Evolutionary conservation across 306 rosid genomes (phyloP).

Genomic region (Adenanthera pavonina): DNA sequence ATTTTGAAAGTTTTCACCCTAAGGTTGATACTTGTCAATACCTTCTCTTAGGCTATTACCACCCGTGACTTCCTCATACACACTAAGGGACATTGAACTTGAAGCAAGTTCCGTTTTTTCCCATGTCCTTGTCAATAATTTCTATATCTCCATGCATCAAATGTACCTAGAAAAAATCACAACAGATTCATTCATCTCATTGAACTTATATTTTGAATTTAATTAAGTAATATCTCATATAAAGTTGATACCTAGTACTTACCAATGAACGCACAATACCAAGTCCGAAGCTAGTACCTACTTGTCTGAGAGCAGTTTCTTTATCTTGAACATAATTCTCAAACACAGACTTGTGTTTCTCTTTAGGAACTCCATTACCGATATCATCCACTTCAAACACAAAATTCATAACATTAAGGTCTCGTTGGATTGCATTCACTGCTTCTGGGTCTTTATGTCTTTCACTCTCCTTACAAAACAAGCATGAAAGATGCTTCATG

Average conservation of each 20-base stretch:
- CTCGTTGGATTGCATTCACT: constrained; percentile 34
- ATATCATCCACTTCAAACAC: constrained; percentile 83
- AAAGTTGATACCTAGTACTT: background rate
- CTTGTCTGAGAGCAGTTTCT: constrained; percentile 59
- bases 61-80: constrained; percentile 32
- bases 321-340: constrained; percentile 82
- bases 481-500: constrained; percentile 32
- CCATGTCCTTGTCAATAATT: constrained; percentile 69
- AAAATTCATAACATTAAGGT: constrained; percentile 58
- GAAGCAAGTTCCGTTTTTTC: constrained; percentile 72
- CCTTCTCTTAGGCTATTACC: constrained; percentile 39
- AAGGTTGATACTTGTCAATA: constrained; percentile 24
- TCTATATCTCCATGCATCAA: constrained; percentile 84
- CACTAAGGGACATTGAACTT: constrained; percentile 64
- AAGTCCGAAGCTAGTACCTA: constrained; percentile 89
- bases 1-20: background rate
- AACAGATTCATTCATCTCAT: background rate
- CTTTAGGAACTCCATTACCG: constrained; percentile 86
- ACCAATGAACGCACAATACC: constrained; percentile 87
- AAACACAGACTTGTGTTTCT: constrained; percentile 59
- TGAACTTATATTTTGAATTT: background rate
- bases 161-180: constrained; percentile 54
- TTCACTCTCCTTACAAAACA: constrained; percentile 44
- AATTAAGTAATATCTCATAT: background rate
- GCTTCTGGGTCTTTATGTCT: constrained; percentile 40